Percentiles rank a stretch among this genome's conserved stretches.
Conservation (phyloP, 257 asterid species). For the Hygrophila difformis region DNA sequence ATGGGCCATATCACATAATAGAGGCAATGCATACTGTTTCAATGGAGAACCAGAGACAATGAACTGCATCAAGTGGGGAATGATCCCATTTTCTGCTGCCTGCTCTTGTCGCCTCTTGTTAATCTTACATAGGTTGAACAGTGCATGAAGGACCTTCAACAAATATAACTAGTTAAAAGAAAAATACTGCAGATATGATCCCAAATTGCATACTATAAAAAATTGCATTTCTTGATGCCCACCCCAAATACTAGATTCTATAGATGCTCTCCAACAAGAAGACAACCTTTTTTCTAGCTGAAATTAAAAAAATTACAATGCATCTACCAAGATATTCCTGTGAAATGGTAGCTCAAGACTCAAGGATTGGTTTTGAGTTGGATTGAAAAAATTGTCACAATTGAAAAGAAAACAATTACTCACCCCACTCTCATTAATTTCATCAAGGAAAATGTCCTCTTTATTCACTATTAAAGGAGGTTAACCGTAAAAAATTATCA, state of each 20-base stretch:
- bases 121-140: slow-evolving; percentile 97
- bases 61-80: slow-evolving; percentile 92
- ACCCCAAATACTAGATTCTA: too few species aligned
- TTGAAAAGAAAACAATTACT: too few species aligned
- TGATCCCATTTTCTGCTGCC: slow-evolving; percentile 97
- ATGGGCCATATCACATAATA: slow-evolving; percentile 98
- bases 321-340: not conserved
- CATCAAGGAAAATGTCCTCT: too few species aligned
- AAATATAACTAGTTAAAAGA: slow-evolving; percentile 22
- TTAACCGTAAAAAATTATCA: not conserved
- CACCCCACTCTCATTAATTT: too few species aligned
- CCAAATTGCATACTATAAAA: not conserved
- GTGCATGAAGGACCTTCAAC: slow-evolving; percentile 81
- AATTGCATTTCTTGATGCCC: not conserved
- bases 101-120: slow-evolving; percentile 98
- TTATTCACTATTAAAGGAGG: not conserved
- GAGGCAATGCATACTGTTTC: slow-evolving; percentile 84
- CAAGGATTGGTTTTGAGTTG: too few species aligned
- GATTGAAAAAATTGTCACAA: too few species aligned
- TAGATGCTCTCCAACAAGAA: too few species aligned
- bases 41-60: slow-evolving; percentile 86
- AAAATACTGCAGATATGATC: too few species aligned
- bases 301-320: not conserved
- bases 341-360: not conserved
- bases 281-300: too few species aligned